Evolutionary conservation across 176 grass and related monocot species (phyloP), one percentile per base, ranked within the genome.

Genomic region (Tillandsia leiboldiana): DNA sequence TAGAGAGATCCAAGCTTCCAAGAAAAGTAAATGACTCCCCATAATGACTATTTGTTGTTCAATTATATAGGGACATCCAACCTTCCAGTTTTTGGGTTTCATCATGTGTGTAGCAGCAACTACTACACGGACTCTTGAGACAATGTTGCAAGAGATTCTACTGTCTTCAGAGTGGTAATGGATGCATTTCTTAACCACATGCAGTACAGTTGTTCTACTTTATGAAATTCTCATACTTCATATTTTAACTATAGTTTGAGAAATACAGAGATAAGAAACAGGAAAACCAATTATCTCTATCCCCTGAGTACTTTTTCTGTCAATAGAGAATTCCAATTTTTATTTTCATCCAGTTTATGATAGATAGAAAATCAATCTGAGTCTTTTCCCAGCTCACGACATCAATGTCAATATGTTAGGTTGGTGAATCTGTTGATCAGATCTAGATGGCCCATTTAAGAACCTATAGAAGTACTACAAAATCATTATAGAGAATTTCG

Each of bases 61-160:
- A 2, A 77, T 72, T 2, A 66, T 83, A 17, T 81, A 88, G 85
- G 81, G 85, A 20, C 86, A 94, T 49, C 90, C 90, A 63, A 89
- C 78, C 53, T 94, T 94, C 76, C 90, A 94, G 73, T 73, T 83
- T 4, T 94, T 94, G 79, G 90, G 90, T 66, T 94, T 94, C 83
- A 70, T 94, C 49, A 78, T 94, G 66, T 94, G 90, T 74, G 75
- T 94, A 27, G 90, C 80, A 79, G 83, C 90, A 33, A 94, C 90
- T 70, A 83, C 86, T 18, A 80, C 83, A 69, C 85, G 90, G 71
- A 86, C 90, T 0, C 77, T 94, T 59, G 89, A 94, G 65, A 89
- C 90, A 1, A 86, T 94, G 51, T 69, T 94, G 50, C 90, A 94
- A 79, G 90, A 86, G 64, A 83, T 94, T 76, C 86, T 94, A 72